phyloP scores from a whole-genome alignment of 176 grass and related monocot genomes.

The Eremochloa ophiuroides region DNA sequence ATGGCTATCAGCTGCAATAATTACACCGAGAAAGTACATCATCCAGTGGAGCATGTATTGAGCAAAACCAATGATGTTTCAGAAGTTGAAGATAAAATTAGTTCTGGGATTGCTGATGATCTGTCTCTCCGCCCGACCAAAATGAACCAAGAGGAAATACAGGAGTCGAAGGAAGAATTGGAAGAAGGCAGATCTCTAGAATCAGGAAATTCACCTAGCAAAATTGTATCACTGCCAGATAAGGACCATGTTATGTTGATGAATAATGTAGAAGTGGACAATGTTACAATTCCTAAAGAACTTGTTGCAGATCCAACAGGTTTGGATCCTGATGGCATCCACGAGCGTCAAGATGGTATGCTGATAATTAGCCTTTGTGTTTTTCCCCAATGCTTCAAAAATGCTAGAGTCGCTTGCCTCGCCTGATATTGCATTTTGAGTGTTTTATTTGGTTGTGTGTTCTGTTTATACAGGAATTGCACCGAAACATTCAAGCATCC shows the following conservation, averaged over 20 bases:
- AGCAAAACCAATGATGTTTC: slow-evolving; percentile 37
- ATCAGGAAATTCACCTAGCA: slow-evolving; percentile 11
- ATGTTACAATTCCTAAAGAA: slow-evolving; percentile 25
- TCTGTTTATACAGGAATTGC: slow-evolving; percentile 49
- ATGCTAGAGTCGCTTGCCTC: slow-evolving; percentile 9
- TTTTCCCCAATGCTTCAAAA: neutral
- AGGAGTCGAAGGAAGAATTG: slow-evolving; percentile 9
- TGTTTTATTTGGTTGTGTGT: slow-evolving; percentile 15
- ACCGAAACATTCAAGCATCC: neutral
- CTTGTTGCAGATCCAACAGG: neutral
- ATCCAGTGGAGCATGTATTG: slow-evolving; percentile 30
- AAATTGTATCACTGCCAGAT: slow-evolving; percentile 13
- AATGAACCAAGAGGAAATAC: slow-evolving; percentile 20
- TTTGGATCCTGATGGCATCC: slow-evolving; percentile 15
- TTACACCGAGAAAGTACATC: slow-evolving; percentile 29
- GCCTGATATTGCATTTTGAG: slow-evolving; percentile 15
- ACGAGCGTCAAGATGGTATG: slow-evolving; percentile 33
- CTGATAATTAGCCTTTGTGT: neutral
- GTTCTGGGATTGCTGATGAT: slow-evolving; percentile 32
- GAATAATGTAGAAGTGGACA: slow-evolving; percentile 19
- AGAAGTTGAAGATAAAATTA: slow-evolving; percentile 36
- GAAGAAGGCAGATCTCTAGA: slow-evolving; percentile 20
- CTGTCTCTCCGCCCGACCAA: slow-evolving; percentile 22
- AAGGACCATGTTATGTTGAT: slow-evolving; percentile 25
- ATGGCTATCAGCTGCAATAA: slow-evolving; percentile 21